Evolutionary conservation across 2,329 filamentous ascomycete genomes (phyloP).

Genomic region (Neofusicoccum cordaticola): DNA sequence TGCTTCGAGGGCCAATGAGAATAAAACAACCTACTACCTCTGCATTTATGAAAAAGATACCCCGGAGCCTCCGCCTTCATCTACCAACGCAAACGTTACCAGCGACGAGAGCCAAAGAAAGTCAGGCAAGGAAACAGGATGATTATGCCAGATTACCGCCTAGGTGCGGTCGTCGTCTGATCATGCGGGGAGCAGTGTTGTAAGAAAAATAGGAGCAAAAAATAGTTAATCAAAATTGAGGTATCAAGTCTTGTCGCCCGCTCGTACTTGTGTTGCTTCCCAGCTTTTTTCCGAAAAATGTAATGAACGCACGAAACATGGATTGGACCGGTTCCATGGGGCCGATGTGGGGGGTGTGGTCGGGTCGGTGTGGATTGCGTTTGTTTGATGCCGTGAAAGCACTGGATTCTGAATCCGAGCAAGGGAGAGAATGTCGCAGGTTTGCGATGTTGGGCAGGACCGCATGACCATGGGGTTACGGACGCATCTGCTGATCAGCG

Average conservation of each 20-base stretch:
- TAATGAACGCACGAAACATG: not conserved
- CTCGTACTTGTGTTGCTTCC: constrained; percentile 1
- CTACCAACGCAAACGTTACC: not conserved
- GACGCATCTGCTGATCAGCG: constrained; percentile 49
- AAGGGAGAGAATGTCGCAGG: constrained; percentile 2
- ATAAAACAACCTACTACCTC: too few relatives aligned
- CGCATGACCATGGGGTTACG: not conserved
- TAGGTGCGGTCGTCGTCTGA: not conserved
- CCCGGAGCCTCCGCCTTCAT: not conserved
- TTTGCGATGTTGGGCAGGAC: not conserved
- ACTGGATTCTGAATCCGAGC: not conserved
- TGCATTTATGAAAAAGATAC: too few relatives aligned
- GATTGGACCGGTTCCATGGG: not conserved
- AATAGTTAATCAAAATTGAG: not conserved
- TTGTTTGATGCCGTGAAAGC: not conserved
- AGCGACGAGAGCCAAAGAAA: not conserved
- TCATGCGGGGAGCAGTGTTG: not conserved
- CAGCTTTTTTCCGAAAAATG: constrained; percentile 1
- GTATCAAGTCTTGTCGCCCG: constrained; percentile 4
- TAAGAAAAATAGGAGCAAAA: not conserved
- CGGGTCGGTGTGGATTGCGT: not conserved
- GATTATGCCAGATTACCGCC: not conserved
- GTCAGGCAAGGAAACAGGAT: not conserved
- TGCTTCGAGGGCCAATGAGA: too few relatives aligned
- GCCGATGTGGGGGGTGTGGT: not conserved